phyloP scores from a whole-genome alignment of 2,329 filamentous ascomycete species.

The Epichloe sp. region DNA sequence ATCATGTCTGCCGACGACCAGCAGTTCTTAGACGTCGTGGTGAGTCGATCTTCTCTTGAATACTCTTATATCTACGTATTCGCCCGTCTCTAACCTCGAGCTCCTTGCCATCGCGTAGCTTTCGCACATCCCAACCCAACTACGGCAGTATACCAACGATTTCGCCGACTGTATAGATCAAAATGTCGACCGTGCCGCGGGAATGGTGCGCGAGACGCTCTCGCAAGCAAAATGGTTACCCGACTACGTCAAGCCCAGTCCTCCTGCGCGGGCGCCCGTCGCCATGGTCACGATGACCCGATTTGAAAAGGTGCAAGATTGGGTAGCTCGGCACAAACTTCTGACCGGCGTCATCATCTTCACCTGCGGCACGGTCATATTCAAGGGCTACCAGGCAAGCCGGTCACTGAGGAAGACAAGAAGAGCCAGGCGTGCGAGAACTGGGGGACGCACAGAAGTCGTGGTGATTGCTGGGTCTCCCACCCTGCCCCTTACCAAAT shows the following conservation, averaged over 20 bases:
- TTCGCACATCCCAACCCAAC: constrained; percentile 43
- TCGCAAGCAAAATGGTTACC: constrained; percentile 61
- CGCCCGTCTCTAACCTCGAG: constrained; percentile 1
- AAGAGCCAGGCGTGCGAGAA: constrained; percentile 64
- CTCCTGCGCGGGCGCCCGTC: constrained; percentile 27
- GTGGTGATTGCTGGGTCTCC: constrained; percentile 80
- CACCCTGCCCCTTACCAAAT: constrained; percentile 69
- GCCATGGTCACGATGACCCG: constrained; percentile 21
- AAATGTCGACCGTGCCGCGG: constrained; percentile 65
- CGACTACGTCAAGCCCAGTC: constrained; percentile 47
- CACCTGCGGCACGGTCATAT: constrained; percentile 52
- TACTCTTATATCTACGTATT: background rate
- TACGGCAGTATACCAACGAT: constrained; percentile 56
- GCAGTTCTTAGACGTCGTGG: constrained; percentile 57
- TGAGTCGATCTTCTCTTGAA: constrained; percentile 28
- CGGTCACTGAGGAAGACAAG: constrained; percentile 53
- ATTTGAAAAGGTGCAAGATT: constrained; percentile 49
- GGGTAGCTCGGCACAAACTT: constrained; percentile 61
- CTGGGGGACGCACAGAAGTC: constrained; percentile 85
- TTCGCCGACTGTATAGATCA: constrained; percentile 71
- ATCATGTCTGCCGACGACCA: constrained; percentile 70
- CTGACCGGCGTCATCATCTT: constrained; percentile 59
- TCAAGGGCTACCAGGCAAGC: constrained; percentile 34
- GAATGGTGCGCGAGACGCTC: constrained; percentile 54
- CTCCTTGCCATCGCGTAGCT: constrained; percentile 24